These are phyloP conservation scores for Gnomoniopsis smithogilvyi DNA, from an alignment of 2,329 filamentous ascomycete genomes.

Conservation along the genomic window DNA sequence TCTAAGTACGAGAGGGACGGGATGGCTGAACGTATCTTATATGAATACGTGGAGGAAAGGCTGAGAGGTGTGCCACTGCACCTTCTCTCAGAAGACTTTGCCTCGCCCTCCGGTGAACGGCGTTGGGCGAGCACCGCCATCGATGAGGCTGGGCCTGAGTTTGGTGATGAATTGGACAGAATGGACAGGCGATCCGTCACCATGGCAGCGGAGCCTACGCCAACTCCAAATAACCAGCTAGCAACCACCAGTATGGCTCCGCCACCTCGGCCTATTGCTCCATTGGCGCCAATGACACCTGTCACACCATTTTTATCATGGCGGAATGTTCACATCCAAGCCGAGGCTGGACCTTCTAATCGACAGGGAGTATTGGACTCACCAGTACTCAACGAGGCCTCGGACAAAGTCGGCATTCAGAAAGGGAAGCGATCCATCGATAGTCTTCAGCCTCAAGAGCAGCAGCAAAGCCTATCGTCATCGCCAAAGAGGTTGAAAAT, in stretches of 20 bases:
- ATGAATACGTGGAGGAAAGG: not conserved
- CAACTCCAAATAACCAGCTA: not conserved
- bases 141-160: not conserved
- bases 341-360: not conserved
- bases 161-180: not conserved
- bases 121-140: not conserved
- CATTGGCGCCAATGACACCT: not conserved
- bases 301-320: not conserved
- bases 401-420: no score
- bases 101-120: not conserved
- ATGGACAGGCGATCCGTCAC: slow-evolving; percentile 2
- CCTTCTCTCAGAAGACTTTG: no score
- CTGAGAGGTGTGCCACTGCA: not conserved
- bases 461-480: not conserved
- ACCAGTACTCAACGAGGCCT: no score
- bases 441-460: not conserved
- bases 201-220: not conserved
- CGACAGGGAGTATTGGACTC: no score
- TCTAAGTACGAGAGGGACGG: not conserved
- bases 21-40: not conserved
- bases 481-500: not conserved
- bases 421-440: not conserved
- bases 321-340: not conserved
- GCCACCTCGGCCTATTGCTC: not conserved
- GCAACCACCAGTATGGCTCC: not conserved